Percentiles rank a stretch among this genome's conserved stretches.
These are phyloP conservation scores for Spizellomyces sp. DNA, from an alignment of 192 early-diverging fungal genomes.

Conservation along the genomic window DNA sequence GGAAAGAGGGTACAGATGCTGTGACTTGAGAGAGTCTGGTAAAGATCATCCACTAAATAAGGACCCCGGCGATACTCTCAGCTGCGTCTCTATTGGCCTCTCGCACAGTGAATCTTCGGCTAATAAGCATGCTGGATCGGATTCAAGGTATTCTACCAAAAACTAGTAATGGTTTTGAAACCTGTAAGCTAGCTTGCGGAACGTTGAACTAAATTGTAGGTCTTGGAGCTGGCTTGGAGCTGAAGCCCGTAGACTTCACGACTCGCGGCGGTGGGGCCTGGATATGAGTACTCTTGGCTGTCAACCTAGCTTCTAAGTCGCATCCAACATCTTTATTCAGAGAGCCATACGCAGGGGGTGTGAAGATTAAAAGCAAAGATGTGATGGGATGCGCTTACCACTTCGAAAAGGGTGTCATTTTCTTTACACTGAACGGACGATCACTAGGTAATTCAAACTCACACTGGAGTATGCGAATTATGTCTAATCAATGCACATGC, in stretches of 20 bases:
- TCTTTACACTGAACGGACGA: slow-evolving; percentile 11
- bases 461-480: not conserved
- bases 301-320: not conserved
- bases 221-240: not conserved
- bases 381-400: slow-evolving; percentile 19
- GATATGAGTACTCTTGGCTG: not conserved
- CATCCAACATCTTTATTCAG: too few species aligned
- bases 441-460: not conserved
- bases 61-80: too few species aligned
- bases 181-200: too few species aligned
- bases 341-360: not conserved
- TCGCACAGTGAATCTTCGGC: not conserved
- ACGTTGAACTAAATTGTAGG: not conserved
- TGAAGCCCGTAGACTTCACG: not conserved
- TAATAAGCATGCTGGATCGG: slow-evolving; percentile 3
- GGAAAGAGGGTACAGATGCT: not conserved
- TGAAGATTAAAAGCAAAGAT: not conserved
- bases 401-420: slow-evolving; percentile 9
- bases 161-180: too few species aligned
- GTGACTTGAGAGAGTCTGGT: not conserved
- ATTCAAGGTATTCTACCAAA: not conserved
- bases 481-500: not conserved
- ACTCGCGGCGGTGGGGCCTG: not conserved
- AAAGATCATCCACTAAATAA: too few species aligned
- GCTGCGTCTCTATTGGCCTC: not conserved